Evolutionary conservation across 768 basidiomycete genomes (phyloP), one percentile per base, ranked within the genome.

Genomic region (Russula sp.): DNA sequence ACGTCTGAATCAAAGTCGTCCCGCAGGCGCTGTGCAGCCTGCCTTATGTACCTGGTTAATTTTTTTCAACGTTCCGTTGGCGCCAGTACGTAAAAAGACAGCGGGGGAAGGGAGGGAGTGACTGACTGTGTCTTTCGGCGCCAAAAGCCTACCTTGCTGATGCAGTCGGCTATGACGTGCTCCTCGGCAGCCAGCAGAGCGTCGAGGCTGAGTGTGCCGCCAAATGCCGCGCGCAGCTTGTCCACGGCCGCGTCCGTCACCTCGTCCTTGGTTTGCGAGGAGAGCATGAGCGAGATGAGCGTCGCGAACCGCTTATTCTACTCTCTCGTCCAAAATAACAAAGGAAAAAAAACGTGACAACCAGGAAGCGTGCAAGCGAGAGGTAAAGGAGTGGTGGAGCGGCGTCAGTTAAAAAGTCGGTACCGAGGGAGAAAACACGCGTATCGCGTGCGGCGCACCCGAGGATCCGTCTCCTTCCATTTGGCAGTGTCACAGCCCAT

Each of bases 131-230:
- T 88, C 73, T 98, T 97, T 47, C 87, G 78, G 34, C 89, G 79
- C 93, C 94, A 95, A 71, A 97, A 96, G 0, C 95, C 95, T 1
- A 96, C 93, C 77, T 94, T 94, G 52, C 79, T 80, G 57, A 97
- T 96, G 10, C 90, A 87, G 0, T 83, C 81, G 6, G 86, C 79
- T 35, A 98, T 84, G n/a, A 77, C 74, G 1, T 75, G 68, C 2
- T 85, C 82, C 6, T 86, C 80, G 2, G 91, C 88, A 0, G 77
- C 75, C 40, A 91, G 75, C 22, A 98, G 71, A 0, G 80, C 84
- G n/a, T 86, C 80, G 1, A 95, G 77, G 1, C 86, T 87, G 27
- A 99, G 73, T n/a, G 83, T 86, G 0, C 91, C 92, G 1, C 91
- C 90, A 3, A 99, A 72, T 0, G 85, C 83, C 2, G 72, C 70